Evolutionary conservation across 108 stramenopile genomes (phyloP).

Genomic region (Ochromonas danica): DNA sequence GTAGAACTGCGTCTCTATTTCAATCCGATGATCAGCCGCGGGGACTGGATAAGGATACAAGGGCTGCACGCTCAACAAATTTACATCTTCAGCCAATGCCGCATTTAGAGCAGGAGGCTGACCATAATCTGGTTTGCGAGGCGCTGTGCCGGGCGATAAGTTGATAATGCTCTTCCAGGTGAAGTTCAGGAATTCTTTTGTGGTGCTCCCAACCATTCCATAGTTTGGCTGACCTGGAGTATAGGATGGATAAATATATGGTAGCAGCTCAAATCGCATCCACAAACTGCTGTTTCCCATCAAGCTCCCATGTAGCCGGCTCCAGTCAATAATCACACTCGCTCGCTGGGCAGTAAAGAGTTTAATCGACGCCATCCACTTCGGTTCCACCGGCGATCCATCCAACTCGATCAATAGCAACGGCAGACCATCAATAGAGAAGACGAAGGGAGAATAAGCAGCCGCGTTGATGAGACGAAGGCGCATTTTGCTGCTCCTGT

Average conservation of each 20-base stretch:
- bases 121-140: too few species aligned
- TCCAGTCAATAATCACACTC: neutral
- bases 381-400: neutral
- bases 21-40: too few species aligned
- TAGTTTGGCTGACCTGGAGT: neutral
- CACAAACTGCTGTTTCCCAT: neutral
- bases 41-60: too few species aligned
- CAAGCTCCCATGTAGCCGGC: neutral
- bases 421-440: slow-evolving; percentile 13
- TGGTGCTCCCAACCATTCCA: neutral
- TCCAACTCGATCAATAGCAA: neutral
- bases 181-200: neutral
- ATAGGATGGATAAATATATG: neutral
- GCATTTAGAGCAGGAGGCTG: too few species aligned
- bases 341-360: neutral
- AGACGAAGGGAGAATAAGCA: neutral
- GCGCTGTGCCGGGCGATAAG: too few species aligned
- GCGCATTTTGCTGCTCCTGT: neutral
- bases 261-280: neutral
- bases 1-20: neutral
- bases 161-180: too few species aligned
- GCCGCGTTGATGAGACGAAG: neutral
- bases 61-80: too few species aligned
- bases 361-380: neutral
- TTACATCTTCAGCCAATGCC: too few species aligned